Evolutionary conservation across 202 grass and related monocot genomes (phyloP).

Genomic region (Panicum virgatum): DNA sequence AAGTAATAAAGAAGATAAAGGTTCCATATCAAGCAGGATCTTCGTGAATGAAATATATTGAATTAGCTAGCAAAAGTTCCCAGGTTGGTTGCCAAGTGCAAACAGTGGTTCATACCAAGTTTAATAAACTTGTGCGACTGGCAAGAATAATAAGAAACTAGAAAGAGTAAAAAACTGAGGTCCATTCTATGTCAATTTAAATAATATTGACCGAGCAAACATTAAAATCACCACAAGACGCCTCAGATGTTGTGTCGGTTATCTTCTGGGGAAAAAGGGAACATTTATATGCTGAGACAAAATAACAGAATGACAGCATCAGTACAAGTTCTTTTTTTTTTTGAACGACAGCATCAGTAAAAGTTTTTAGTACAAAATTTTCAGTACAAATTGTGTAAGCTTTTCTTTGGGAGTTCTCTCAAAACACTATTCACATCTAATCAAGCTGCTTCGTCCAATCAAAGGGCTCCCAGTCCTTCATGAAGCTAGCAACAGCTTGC

Average conservation of each 20-base stretch:
- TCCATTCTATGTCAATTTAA: neutral
- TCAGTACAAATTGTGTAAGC: neutral
- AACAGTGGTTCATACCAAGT: neutral
- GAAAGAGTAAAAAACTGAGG: neutral
- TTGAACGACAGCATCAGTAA: too few species aligned
- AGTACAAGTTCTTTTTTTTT: constrained; percentile 20
- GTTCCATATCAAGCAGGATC: neutral
- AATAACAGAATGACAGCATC: constrained; percentile 6
- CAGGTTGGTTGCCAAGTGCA: neutral
- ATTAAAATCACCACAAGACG: neutral
- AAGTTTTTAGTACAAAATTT: too few species aligned
- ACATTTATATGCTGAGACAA: neutral
- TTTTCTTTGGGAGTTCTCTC: neutral
- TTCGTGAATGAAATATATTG: neutral
- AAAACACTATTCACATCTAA: constrained; percentile 34
- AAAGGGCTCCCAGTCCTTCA: constrained; percentile 71
- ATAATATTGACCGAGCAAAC: neutral
- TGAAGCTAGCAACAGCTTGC: constrained; percentile 63
- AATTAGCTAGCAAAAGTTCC: neutral
- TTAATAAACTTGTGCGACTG: neutral
- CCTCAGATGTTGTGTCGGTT: neutral
- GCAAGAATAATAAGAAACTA: neutral
- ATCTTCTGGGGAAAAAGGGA: neutral
- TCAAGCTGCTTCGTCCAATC: constrained; percentile 86
- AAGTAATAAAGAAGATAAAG: neutral